Conservation (phyloP, 345 rosid genomes). For the Corymbia maculata region DNA sequence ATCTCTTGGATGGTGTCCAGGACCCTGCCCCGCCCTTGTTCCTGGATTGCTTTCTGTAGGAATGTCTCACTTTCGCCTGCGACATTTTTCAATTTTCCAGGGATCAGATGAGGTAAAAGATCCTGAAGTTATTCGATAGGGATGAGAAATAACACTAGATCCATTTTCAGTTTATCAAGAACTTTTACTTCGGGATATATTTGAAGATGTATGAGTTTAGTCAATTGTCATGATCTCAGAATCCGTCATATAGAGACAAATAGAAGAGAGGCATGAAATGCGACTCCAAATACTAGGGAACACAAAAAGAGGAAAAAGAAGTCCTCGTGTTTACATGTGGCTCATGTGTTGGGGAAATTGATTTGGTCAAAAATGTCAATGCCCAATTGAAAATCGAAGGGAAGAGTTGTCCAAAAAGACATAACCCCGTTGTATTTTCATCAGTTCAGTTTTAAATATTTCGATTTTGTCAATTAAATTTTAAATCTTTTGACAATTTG, state of each 20-base stretch:
- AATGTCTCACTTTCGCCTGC: slow-evolving; percentile 69
- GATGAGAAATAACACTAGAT: neutral
- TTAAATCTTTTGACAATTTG: fast-evolving
- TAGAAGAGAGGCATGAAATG: neutral
- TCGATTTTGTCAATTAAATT: fast-evolving
- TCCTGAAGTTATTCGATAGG: neutral
- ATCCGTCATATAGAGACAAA: neutral
- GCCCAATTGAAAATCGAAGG: neutral
- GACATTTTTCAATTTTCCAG: neutral
- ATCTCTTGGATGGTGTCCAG: slow-evolving; percentile 72
- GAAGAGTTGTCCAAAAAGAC: neutral
- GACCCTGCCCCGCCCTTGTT: slow-evolving; percentile 70
- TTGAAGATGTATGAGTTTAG: neutral
- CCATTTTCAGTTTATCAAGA: neutral
- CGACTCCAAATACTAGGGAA: neutral
- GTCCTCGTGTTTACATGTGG: neutral
- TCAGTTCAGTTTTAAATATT: fast-evolving
- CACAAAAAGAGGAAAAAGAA: neutral
- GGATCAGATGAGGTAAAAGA: neutral
- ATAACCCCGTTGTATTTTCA: neutral
- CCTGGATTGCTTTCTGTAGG: slow-evolving; percentile 71
- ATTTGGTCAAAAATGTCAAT: neutral
- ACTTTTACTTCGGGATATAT: neutral
- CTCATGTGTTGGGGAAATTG: neutral
- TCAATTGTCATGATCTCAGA: neutral